Evolutionary conservation across 495 filamentous ascomycete genomes (phyloP), one percentile per base, ranked within the genome.

Genomic region (Penicillium odoratum): DNA sequence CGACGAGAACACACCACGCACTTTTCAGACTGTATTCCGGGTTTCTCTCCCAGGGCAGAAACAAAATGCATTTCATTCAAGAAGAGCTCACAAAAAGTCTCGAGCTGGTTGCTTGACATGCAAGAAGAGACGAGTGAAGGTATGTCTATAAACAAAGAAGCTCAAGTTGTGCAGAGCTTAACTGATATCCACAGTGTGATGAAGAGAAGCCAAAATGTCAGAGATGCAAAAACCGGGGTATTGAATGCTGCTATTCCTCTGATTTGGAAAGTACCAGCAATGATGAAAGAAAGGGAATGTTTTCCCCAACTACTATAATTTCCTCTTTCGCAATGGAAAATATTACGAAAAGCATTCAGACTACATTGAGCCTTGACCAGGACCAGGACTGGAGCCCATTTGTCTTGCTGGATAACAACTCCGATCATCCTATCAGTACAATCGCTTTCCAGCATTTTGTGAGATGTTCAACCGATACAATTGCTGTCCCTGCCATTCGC

Each of bases 371-470:
- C 6, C 30, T 55, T 29, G 64, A 58, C 25, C 31, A 58, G 2
- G 36, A 57, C 18, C 30, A 56, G 3, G 38, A 25, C 0, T 53
- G 40, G 8, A 53, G 29, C 4, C 33, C 16, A 1, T 18, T 29
- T 38, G 30, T 2, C 0, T 54, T 59, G 0, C 51, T 34, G 9
- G 42, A 28, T 5, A 44, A 38, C 1, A 55, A 30, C 0, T 47
- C 53, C 0, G 21, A 47, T 3, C 43, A 56, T 9, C 13, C 57
- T 0, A 45, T 70, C 18, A 69, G 67, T 18, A 54, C 66, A 7
- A 42, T 65, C 7, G 58, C 70, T 4, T 69, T 71, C 9, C 70
- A 73, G 52, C 64, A 73, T 42, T 74, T 79, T 30, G 36, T 74
- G 4, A 63, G 57, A 26, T 51, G 51, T 48, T 71, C 71, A 42